phyloP scores from a whole-genome alignment of 768 basidiomycete species.

The Tulasnella sp. region DNA sequence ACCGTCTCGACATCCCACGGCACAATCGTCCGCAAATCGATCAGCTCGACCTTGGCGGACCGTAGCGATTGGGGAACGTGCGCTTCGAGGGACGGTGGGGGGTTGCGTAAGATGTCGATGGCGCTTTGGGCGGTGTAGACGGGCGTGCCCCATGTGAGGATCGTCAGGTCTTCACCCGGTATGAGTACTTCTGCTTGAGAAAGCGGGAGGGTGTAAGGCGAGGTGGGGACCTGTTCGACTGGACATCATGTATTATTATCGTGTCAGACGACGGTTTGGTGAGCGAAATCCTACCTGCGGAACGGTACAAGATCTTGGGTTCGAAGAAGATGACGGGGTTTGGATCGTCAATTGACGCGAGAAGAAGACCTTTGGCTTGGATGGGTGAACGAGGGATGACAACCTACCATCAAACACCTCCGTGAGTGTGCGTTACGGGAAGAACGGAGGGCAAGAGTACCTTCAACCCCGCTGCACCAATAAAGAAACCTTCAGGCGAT shows the following conservation, averaged over 20 bases:
- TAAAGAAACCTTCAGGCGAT: slow-evolving; percentile 88
- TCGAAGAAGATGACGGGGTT: slow-evolving; percentile 95
- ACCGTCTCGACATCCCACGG: slow-evolving; percentile 82
- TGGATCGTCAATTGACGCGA: slow-evolving; percentile 79
- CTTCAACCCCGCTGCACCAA: slow-evolving; percentile 83
- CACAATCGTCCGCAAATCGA: slow-evolving; percentile 78
- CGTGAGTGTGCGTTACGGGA: not conserved
- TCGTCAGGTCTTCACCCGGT: slow-evolving; percentile 70
- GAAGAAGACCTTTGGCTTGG: slow-evolving; percentile 86
- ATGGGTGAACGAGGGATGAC: slow-evolving; percentile 92
- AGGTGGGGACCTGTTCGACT: slow-evolving; percentile 88
- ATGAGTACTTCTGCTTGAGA: slow-evolving; percentile 65
- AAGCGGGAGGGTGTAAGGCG: slow-evolving; percentile 77
- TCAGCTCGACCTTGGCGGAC: slow-evolving; percentile 67
- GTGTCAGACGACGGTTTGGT: not conserved
- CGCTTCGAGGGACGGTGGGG: slow-evolving; percentile 47
- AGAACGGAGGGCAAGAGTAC: slow-evolving; percentile 28
- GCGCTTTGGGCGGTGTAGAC: slow-evolving; percentile 83
- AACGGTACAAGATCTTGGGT: slow-evolving; percentile 85
- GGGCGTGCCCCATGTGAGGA: slow-evolving; percentile 89
- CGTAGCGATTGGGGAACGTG: slow-evolving; percentile 56
- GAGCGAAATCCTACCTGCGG: slow-evolving; percentile 43
- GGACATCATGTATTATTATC: not conserved
- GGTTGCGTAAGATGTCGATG: slow-evolving; percentile 54
- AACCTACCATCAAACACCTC: slow-evolving; percentile 28